Evolutionary conservation across 768 basidiomycete species (phyloP), one percentile per base, ranked within the genome.

Genomic region (Tricholoma sp.): DNA sequence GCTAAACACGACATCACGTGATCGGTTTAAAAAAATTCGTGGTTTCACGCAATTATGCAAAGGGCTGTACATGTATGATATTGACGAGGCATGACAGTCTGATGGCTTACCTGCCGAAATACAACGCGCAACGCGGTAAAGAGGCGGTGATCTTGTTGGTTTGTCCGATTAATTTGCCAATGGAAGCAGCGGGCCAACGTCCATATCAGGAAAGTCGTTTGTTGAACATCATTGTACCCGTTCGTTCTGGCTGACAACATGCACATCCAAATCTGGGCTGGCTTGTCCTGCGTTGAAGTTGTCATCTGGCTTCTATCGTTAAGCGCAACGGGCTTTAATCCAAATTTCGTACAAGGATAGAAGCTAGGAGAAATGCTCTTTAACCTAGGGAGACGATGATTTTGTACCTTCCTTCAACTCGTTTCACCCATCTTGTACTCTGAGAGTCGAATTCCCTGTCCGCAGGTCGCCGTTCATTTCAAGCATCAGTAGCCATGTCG

Each of bases 241-340:
- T 24, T 24, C 24, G 4, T 24, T 24, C 24, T 24, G 24, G 24
- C 24, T 4, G 24, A 34, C 33, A 34, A 34, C 33, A 34, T 1
- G 33, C 1, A 34, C 5, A 34, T 34, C 33, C 33, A 41, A 41
- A 17, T 41, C 15, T 41, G n/a, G 39, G 15, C 17, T 41, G 6
- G 39, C 11, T 37, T 37, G 36, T 37, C 12, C 15, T 37, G 36
- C 5, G 13, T 37, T 24, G 24, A 9, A 15, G 36, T 15, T 12
- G 13, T 10, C 36, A 37, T 8, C 36, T 6, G 13, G 13, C 39
- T 41, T 31, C 10, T n/a, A 39, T 60, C 59, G 64, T 62, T 63
- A 50, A 63, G 66, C 45, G 76, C 70, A 76, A 79, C 70, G 80
- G 78, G 79, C 65, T 2, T 24, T 24, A 24, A 52, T 74, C 71